Percentiles rank a stretch among this genome's conserved stretches.
Evolutionary conservation across 352 stramenopile genomes (phyloP).

Genomic region (Globisporangium iwayamae): DNA sequence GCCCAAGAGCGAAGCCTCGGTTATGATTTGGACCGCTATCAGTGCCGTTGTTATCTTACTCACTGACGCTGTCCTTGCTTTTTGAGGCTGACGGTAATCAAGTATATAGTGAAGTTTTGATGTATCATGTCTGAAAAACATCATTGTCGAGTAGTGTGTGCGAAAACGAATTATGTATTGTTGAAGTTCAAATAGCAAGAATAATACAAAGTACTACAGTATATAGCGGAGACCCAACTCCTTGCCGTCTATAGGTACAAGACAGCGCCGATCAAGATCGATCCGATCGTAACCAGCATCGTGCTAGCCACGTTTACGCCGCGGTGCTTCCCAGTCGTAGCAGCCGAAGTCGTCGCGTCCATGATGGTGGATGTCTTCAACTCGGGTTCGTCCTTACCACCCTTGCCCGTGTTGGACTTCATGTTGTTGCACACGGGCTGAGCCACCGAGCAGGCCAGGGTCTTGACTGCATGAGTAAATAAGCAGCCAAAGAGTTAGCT

Average conservation of each 20-base stretch:
- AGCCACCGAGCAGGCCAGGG: constrained; percentile 40
- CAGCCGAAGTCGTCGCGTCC: not conserved
- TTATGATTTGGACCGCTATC: not conserved
- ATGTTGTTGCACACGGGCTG: constrained; percentile 52
- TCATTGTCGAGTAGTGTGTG: not conserved
- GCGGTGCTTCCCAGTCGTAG: not conserved
- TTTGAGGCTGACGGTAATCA: not conserved
- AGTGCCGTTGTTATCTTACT: no score
- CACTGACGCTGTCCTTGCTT: not conserved
- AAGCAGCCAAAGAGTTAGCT: constrained; percentile 6
- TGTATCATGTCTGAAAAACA: constrained; percentile 6
- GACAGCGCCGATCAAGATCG: not conserved
- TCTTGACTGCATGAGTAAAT: constrained; percentile 21
- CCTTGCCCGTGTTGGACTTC: constrained; percentile 40
- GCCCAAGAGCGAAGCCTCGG: not conserved
- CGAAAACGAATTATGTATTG: not conserved
- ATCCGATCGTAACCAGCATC: not conserved
- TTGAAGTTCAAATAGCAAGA: not conserved
- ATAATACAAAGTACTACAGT: not conserved
- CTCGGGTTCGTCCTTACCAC: not conserved
- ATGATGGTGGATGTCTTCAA: not conserved
- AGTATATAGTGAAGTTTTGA: no score
- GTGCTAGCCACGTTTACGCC: no score
- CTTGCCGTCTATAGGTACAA: constrained; percentile 1
- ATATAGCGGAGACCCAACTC: not conserved